Conservation (phyloP, 352 stramenopile genomes). For the Phytophthora quininea region DNA sequence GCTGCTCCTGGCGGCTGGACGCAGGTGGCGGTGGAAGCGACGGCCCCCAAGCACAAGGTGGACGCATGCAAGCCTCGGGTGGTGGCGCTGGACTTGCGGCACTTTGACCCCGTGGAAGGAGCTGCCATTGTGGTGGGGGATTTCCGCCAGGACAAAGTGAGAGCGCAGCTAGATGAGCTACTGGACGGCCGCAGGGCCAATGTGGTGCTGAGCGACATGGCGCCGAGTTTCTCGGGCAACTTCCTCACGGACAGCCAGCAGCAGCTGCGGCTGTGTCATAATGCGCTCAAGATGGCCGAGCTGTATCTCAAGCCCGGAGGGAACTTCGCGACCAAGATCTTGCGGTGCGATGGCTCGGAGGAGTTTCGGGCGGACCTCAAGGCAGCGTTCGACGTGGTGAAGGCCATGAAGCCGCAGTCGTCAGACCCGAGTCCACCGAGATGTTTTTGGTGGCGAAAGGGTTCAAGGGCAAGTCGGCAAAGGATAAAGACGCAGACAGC, state of each 20-base stretch:
- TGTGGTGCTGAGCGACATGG: constrained; percentile 91
- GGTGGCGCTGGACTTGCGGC: constrained; percentile 77
- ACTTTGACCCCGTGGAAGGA: constrained; percentile 75
- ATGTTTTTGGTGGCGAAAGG: constrained; percentile 86
- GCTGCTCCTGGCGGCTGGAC: constrained; percentile 87
- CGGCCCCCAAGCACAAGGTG: constrained; percentile 24
- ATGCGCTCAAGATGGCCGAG: constrained; percentile 86
- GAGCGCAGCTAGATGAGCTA: constrained; percentile 56
- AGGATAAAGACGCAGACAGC: not conserved
- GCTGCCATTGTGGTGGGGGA: constrained; percentile 79
- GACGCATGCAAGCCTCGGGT: constrained; percentile 38
- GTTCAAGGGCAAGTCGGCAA: constrained; percentile 40
- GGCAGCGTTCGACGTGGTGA: constrained; percentile 58
- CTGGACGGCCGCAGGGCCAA: constrained; percentile 58
- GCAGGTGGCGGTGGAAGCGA: constrained; percentile 78
- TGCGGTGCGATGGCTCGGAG: constrained; percentile 77
- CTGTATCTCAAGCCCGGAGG: constrained; percentile 80
- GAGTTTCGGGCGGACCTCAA: constrained; percentile 83
- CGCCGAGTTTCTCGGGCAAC: constrained; percentile 81
- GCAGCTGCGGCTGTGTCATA: constrained; percentile 85
- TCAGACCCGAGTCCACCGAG: constrained; percentile 83
- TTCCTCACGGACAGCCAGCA: constrained; percentile 78
- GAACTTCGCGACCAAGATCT: constrained; percentile 83
- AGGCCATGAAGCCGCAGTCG: constrained; percentile 82
- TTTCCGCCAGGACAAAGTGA: constrained; percentile 69